phyloP scores from a whole-genome alignment of 331 rosid genomes.

The Rosa hybrid region DNA sequence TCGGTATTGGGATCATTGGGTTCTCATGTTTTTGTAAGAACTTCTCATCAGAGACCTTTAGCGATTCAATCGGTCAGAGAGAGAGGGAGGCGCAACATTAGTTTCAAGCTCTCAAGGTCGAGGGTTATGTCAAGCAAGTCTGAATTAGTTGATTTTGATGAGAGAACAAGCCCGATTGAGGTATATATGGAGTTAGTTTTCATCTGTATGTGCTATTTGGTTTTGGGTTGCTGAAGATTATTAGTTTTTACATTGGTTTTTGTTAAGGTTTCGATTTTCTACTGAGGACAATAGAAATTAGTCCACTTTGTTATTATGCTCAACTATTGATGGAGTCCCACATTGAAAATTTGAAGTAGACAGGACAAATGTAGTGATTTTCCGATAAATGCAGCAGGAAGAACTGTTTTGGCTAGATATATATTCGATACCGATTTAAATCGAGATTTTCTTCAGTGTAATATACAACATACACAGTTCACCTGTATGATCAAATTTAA shows the following conservation, averaged over 20 bases:
- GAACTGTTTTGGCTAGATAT: not conserved
- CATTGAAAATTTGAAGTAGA: not conserved
- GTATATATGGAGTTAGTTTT: constrained; percentile 29
- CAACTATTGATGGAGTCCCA: not conserved
- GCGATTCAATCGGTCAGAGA: constrained; percentile 34
- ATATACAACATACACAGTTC: not conserved
- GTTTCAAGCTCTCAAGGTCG: constrained; percentile 43
- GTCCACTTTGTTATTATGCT: not conserved
- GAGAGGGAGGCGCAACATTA: constrained; percentile 12
- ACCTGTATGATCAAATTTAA: not conserved
- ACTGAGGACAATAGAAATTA: no score
- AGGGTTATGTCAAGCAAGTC: constrained; percentile 40
- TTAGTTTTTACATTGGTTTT: not conserved
- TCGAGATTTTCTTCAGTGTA: not conserved
- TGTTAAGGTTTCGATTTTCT: not conserved
- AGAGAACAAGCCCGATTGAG: constrained; percentile 79
- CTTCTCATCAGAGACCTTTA: constrained; percentile 31
- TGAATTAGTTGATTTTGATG: constrained; percentile 45
- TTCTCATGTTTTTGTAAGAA: constrained; percentile 37
- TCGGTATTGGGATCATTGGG: constrained; percentile 51
- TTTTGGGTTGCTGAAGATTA: constrained; percentile 5
- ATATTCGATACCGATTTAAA: not conserved
- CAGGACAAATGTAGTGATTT: not conserved
- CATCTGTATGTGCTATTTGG: not conserved
- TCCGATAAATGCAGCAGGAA: not conserved